Base-by-base conservation (phyloP, 2,329 filamentous ascomycete genomes). In the Microdochium nivale region DNA sequence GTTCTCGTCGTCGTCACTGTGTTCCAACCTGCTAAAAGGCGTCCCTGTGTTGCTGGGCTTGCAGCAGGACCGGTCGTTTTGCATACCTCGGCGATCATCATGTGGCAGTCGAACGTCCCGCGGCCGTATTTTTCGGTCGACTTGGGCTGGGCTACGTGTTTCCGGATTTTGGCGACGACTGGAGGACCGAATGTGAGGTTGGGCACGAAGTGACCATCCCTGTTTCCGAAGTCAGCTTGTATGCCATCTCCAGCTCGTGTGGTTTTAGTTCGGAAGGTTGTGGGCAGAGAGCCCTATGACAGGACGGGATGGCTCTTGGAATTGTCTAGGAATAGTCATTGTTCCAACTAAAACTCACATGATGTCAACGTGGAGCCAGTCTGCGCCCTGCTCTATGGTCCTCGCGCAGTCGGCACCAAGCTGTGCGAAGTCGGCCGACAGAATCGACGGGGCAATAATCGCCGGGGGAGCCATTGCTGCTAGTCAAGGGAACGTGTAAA, bases 81-180 rank as follows among this genome's bases (percentile, higher is more conserved):
- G 54, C 71, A 60, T 77, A 92, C 89, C 86, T 99, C 92, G 63
- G 90, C 84, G 66, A 99, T 95, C 94, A 99, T 99, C 94, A 99
- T 97, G 73, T 99, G 94, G 79, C 94, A 99, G 72, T 99, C 94
- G 68, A 99, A 99, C 14, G 92, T 97, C 55, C 94, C 94, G 61
- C 85, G 87, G 50, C 88, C 90, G 59, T 86, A 76, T 32, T 79
- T 79, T 49, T 79, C 74, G 40, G 77, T 76, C 7, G 40, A 19
- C 40, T 44, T 44, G 2, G 90, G 91, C 59, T 79, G 78, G 52
- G 89, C 85, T 62, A 99, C 91, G 63, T 96, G 88, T 47, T 81
- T 77, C 56, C 94, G 84, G 62, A 99, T 94, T 76, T 92, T 95
- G 60, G 90, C 92, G 47, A 99, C 94, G 35, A 99, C 90, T 4